Base-by-base conservation (phyloP, 2,329 filamentous ascomycete genomes). In the Scytalidium sp. region DNA sequence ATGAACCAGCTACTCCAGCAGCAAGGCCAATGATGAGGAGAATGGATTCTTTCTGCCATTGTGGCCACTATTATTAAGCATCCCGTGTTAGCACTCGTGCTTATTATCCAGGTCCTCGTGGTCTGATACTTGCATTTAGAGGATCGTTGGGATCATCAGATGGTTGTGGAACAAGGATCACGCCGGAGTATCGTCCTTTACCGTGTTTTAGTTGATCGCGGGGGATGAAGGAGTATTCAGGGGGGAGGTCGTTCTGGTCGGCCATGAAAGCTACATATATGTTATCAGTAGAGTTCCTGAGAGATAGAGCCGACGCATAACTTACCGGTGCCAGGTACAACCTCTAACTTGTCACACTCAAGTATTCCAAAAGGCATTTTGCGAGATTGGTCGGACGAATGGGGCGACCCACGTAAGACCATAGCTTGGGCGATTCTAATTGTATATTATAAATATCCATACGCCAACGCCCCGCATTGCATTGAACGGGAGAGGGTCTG, bases 131-230 rank as follows among this genome's bases (percentile, higher is more conserved):
- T n/a, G n/a, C n/a, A n/a, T 75, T 76, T 8, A 76, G 54, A 2
- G 75, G 75, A 51, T 78, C 75, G 49, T 77, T 76, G 0, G 74
- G 74, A 42, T 69, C 73, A 53, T 74, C 69, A n/a, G 67, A 71
- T 4, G 75, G 75, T 57, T 77, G 75, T 15, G 75, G 70, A 29
- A 59, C 57, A 20, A 60, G 45, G 39, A 60, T 56, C 11, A 59
- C 52, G 43, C 58, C 54, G 7, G 58, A 56, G 15, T 50, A 47
- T 40, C 51, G 22, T n/a, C 55, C 57, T 10, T 49, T 58, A 19
- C 41, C 54, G 47, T 60, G 58, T 29, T 75, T 76, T 23, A 56
- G 46, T 1, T 70, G 60, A 19, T 72, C 68, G 36, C 65, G 62
- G 1, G 72, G 68, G n/a, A 78, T 59, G 8, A 65, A 63, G 11